Percentiles rank a stretch among this genome's conserved stretches.
Evolutionary conservation across 2,329 filamentous ascomycete genomes (phyloP).

Genomic region (Hypoxylon sp.): DNA sequence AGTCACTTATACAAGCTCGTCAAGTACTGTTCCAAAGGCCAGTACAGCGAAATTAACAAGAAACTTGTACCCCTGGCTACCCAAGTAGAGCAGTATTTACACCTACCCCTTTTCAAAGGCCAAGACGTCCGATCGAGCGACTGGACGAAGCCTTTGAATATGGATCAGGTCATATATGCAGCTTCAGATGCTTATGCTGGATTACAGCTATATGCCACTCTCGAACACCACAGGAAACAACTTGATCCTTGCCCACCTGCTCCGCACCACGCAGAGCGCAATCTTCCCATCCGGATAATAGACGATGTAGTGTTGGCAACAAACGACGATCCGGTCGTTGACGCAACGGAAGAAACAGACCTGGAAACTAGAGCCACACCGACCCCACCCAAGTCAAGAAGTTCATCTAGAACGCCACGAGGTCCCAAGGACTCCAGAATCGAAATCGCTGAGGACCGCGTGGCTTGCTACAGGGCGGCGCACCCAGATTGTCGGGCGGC

Average conservation of each 20-base stretch:
- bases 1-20: slow-evolving; percentile 86
- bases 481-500: slow-evolving; percentile 41
- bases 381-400: slow-evolving; percentile 4
- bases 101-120: slow-evolving; percentile 83
- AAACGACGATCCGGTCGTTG: slow-evolving; percentile 51
- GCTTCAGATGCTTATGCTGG: slow-evolving; percentile 88
- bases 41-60: slow-evolving; percentile 74
- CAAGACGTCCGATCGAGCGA: slow-evolving; percentile 77
- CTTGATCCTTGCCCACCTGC: slow-evolving; percentile 79
- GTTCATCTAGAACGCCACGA: slow-evolving; percentile 11
- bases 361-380: slow-evolving; percentile 15
- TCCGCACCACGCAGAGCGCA: slow-evolving; percentile 77
- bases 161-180: slow-evolving; percentile 79
- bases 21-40: slow-evolving; percentile 70
- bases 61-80: slow-evolving; percentile 74
- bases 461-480: slow-evolving; percentile 56
- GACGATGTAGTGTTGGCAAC: slow-evolving; percentile 57
- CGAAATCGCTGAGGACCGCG: slow-evolving; percentile 60
- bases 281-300: slow-evolving; percentile 72
- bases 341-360: slow-evolving; percentile 50
- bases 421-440: slow-evolving; percentile 60
- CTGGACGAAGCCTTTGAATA: slow-evolving; percentile 76
- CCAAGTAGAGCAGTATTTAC: slow-evolving; percentile 79
- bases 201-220: slow-evolving; percentile 77
- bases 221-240: slow-evolving; percentile 77